Percentiles rank a stretch among this genome's conserved stretches.
These are phyloP conservation scores for Neurospora sp. DNA, from an alignment of 495 filamentous ascomycete genomes.

Conservation along the genomic window DNA sequence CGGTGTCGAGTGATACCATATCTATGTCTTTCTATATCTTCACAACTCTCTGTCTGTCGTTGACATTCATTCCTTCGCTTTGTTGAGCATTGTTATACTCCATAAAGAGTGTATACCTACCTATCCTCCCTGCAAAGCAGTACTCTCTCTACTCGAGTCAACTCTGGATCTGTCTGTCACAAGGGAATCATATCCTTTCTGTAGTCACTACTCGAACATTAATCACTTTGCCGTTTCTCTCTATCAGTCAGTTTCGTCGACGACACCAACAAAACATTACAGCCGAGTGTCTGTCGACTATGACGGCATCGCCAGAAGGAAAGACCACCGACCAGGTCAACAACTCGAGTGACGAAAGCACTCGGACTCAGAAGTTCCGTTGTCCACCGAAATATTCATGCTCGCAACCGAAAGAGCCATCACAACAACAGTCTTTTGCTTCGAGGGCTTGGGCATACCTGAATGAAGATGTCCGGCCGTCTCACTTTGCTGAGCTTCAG, in stretches of 20 bases:
- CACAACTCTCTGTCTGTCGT: too few relatives aligned
- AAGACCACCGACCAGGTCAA: neutral
- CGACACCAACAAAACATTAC: too few relatives aligned
- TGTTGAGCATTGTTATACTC: too few relatives aligned
- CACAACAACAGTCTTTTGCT: neutral
- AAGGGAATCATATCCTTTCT: too few relatives aligned
- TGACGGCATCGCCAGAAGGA: neutral
- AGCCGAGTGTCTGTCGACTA: neutral
- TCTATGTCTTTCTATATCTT: neutral
- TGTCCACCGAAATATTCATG: neutral
- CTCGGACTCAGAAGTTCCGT: neutral
- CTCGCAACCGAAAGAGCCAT: neutral
- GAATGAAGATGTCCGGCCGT: constrained; percentile 25
- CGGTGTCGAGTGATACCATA: neutral
- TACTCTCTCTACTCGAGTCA: too few relatives aligned
- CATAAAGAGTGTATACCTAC: too few relatives aligned
- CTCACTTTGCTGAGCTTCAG: constrained; percentile 28
- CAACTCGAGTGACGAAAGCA: neutral
- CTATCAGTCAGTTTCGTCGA: too few relatives aligned
- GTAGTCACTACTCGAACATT: too few relatives aligned
- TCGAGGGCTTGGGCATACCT: constrained; percentile 27
- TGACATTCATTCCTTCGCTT: too few relatives aligned
- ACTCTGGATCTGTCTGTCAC: too few relatives aligned
- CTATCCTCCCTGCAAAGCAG: too few relatives aligned
- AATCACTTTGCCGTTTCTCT: too few relatives aligned